A percentile compares a stretch with the other conserved stretches of the same genome.
These are phyloP conservation scores for Metschnikowia anglica DNA, from an alignment of 805 yeast species.

Conservation along the genomic window DNA sequence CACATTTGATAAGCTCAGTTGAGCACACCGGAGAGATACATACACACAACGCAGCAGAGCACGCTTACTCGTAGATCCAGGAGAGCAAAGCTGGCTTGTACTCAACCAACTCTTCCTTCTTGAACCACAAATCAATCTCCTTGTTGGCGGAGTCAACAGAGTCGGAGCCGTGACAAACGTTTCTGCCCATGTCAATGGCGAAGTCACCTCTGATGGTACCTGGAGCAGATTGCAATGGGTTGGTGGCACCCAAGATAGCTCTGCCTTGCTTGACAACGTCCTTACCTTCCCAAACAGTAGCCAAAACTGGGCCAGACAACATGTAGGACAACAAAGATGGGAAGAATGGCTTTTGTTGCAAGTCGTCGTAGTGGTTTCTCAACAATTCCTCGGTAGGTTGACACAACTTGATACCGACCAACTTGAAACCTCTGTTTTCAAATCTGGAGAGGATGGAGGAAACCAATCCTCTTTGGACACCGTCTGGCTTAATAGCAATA, in stretches of 20 bases:
- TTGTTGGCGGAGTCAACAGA: slow-evolving; percentile 96
- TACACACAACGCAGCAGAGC: neutral
- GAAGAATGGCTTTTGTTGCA: slow-evolving; percentile 95
- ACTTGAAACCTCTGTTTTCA: slow-evolving; percentile 96
- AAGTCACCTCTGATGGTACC: slow-evolving; percentile 99
- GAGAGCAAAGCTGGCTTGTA: slow-evolving; percentile 82
- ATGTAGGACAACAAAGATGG: slow-evolving; percentile 94
- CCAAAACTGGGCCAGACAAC: slow-evolving; percentile 97
- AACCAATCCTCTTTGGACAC: slow-evolving; percentile 98
- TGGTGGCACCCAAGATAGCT: slow-evolving; percentile 96
- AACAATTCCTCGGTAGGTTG: slow-evolving; percentile 83
- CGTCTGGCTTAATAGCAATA: slow-evolving; percentile 97
- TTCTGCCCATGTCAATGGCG: slow-evolving; percentile 98
- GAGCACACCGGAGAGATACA: neutral
- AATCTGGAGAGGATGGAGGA: slow-evolving; percentile 88
- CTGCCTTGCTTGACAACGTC: slow-evolving; percentile 99
- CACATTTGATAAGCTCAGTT: no score
- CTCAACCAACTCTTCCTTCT: slow-evolving; percentile 90
- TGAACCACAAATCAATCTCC: slow-evolving; percentile 98
- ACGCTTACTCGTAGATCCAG: slow-evolving; percentile 89
- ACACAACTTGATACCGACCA: slow-evolving; percentile 91
- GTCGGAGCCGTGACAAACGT: slow-evolving; percentile 99
- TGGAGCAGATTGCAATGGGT: slow-evolving; percentile 95
- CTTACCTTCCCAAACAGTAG: slow-evolving; percentile 99
- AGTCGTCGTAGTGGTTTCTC: slow-evolving; percentile 93